Evolutionary conservation across 306 rosid genomes (phyloP).

Genomic region (Cucurbita ficifolia): DNA sequence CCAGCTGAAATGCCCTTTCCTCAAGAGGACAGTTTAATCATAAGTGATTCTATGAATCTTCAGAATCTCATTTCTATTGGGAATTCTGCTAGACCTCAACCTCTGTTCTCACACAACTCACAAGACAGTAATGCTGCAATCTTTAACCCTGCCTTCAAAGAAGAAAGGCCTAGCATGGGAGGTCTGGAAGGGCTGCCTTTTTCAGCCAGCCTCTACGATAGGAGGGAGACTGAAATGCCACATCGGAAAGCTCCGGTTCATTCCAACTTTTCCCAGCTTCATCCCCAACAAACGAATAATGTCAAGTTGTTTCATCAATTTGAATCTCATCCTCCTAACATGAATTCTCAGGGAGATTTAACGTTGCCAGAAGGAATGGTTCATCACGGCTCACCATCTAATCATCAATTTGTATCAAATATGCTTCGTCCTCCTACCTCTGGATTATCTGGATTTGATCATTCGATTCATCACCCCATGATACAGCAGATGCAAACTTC

Average conservation of each 20-base stretch:
- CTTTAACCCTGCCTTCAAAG: slow-evolving; percentile 40
- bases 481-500: slow-evolving; percentile 63
- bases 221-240: slow-evolving; percentile 49
- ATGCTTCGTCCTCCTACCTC: slow-evolving; percentile 52
- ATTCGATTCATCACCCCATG: slow-evolving; percentile 52
- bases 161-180: slow-evolving; percentile 38
- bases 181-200: slow-evolving; percentile 53
- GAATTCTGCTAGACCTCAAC: slow-evolving; percentile 37
- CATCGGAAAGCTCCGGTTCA: slow-evolving; percentile 48
- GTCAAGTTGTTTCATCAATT: slow-evolving; percentile 44
- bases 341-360: slow-evolving; percentile 45
- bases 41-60: slow-evolving; percentile 35
- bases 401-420: slow-evolving; percentile 54
- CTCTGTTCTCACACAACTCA: slow-evolving; percentile 29
- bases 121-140: slow-evolving; percentile 45
- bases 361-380: slow-evolving; percentile 42
- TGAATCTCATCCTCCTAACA: slow-evolving; percentile 52
- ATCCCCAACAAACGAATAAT: slow-evolving; percentile 39
- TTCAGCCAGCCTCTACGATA: slow-evolving; percentile 42
- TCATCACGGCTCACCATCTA: slow-evolving; percentile 42
- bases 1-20: slow-evolving; percentile 47
- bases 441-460: slow-evolving; percentile 48
- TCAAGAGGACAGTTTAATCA: slow-evolving; percentile 65
- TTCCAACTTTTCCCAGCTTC: slow-evolving; percentile 47
- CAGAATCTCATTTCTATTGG: slow-evolving; percentile 38